Conservation (phyloP, 805 yeast genomes). For the Saccharomycodes ludwigii region DNA sequence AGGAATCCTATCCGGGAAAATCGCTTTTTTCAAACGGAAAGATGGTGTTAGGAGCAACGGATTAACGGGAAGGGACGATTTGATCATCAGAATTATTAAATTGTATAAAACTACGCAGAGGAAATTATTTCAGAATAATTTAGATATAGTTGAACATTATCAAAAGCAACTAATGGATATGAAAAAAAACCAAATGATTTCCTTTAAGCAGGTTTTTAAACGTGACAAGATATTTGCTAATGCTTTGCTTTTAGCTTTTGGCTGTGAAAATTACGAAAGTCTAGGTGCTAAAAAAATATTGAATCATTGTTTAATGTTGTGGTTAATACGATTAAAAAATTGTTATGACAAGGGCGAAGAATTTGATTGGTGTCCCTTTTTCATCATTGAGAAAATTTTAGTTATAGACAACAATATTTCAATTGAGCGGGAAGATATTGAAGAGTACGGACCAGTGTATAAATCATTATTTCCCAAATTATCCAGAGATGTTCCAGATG, state of each 20-base stretch:
- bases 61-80: too few species aligned
- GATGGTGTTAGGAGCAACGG: too few species aligned
- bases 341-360: not conserved
- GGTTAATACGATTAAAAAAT: constrained; percentile 56
- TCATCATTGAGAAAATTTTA: constrained; percentile 32
- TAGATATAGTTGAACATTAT: constrained; percentile 24
- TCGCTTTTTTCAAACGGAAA: constrained; percentile 27
- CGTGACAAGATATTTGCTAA: constrained; percentile 41
- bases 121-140: constrained; percentile 30
- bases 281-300: constrained; percentile 34
- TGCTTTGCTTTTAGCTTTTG: constrained; percentile 43
- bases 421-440: constrained; percentile 39
- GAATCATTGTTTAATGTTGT: constrained; percentile 48
- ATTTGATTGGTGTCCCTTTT: constrained; percentile 30
- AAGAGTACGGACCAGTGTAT: constrained; percentile 42
- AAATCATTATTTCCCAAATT: constrained; percentile 40
- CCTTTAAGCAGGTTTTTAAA: constrained; percentile 47
- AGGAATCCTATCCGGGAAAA: constrained; percentile 39
- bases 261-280: constrained; percentile 42
- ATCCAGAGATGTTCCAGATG: constrained; percentile 39
- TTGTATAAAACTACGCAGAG: constrained; percentile 39
- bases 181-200: constrained; percentile 36
- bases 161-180: constrained; percentile 26
- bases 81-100: constrained; percentile 26
- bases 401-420: constrained; percentile 26